Percentiles rank a stretch among this genome's conserved stretches.
Conservation (phyloP, 352 stramenopile species). For the Elongisporangium prolatum region DNA sequence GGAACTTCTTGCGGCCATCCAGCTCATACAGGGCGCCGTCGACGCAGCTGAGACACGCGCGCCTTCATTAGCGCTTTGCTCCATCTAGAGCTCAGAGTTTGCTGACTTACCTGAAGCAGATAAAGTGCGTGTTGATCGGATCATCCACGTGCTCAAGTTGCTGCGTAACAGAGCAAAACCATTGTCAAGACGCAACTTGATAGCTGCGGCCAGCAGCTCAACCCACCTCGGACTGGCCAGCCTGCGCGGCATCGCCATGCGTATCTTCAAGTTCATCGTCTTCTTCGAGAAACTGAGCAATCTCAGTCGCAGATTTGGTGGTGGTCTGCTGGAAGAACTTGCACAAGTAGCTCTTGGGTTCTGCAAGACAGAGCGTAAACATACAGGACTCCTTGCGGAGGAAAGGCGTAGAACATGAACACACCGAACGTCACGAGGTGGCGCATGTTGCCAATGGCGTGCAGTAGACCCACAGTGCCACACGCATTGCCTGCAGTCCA, state of each 20-base stretch:
- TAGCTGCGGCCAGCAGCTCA: neutral
- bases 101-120: slow-evolving; percentile 85
- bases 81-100: neutral
- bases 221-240: slow-evolving; percentile 83
- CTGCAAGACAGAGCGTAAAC: slow-evolving; percentile 14
- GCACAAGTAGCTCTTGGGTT: slow-evolving; percentile 59
- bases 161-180: slow-evolving; percentile 21
- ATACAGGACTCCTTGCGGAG: neutral
- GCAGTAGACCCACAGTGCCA: slow-evolving; percentile 94
- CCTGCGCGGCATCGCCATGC: slow-evolving; percentile 87
- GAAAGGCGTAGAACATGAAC: slow-evolving; percentile 4
- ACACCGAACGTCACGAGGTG: slow-evolving; percentile 61
- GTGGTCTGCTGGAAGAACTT: slow-evolving; percentile 85
- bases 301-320: slow-evolving; percentile 69
- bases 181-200: neutral
- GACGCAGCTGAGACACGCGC: slow-evolving; percentile 46
- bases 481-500: slow-evolving; percentile 87
- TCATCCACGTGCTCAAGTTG: slow-evolving; percentile 90
- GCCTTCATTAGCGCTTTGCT: slow-evolving; percentile 1
- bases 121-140: slow-evolving; percentile 95
- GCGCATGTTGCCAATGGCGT: slow-evolving; percentile 91
- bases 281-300: slow-evolving; percentile 85
- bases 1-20: slow-evolving; percentile 93
- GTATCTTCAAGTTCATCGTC: slow-evolving; percentile 92
- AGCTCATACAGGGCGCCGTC: slow-evolving; percentile 94